A percentile compares a stretch with the other conserved stretches of the same genome.
These are phyloP conservation scores for Trametes punicea DNA, from an alignment of 768 basidiomycete genomes.

Conservation along the genomic window DNA sequence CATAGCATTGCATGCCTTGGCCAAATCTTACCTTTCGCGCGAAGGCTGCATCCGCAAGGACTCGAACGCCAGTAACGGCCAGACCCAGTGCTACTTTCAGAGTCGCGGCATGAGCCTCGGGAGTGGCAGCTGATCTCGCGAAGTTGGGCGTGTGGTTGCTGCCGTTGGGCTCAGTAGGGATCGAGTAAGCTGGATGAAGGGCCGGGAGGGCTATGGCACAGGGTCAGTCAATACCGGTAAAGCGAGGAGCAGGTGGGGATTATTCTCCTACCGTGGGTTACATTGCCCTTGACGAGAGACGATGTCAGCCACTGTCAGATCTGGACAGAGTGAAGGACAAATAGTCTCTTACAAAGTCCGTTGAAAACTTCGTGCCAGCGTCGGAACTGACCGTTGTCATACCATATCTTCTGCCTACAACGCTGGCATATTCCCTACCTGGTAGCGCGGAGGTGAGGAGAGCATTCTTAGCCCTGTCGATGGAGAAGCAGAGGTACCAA, in stretches of 20 bases:
- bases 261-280: conserved; percentile 51
- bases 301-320: not conserved
- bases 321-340: not conserved
- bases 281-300: conserved; percentile 54
- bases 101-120: conserved; percentile 59
- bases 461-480: not conserved
- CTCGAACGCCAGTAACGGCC: conserved; percentile 57
- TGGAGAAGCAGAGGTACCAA: conserved; percentile 22
- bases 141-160: conserved; percentile 78
- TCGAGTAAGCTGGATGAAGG: conserved; percentile 35
- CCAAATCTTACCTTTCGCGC: not conserved
- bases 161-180: conserved; percentile 66
- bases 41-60: conserved; percentile 57
- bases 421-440: conserved; percentile 55
- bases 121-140: conserved; percentile 52
- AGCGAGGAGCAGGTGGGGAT: not conserved
- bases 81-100: conserved; percentile 58
- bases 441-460: not conserved
- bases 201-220: conserved; percentile 23
- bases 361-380: conserved; percentile 54
- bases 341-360: conserved; percentile 66
- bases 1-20: not conserved
- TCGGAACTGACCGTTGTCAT: conserved; percentile 30
- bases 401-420: conserved; percentile 44
- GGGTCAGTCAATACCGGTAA: not conserved